Conservation (phyloP, 352 stramenopile genomes). For the Peronospora belbahrii region DNA sequence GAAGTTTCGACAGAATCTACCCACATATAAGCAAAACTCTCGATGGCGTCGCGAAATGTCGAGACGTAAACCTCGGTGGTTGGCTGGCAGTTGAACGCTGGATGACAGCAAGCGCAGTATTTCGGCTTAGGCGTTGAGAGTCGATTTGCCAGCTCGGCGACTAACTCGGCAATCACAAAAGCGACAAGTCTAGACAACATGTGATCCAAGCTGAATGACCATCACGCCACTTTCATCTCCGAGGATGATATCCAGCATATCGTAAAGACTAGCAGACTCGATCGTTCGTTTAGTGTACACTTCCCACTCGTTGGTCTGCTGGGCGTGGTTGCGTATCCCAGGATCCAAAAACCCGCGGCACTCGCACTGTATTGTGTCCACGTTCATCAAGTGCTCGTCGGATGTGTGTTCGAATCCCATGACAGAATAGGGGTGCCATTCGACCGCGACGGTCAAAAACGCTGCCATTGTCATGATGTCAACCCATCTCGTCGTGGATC, state of each 20-base stretch:
- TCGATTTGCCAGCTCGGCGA: slow-evolving; percentile 39
- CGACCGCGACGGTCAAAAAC: slow-evolving; percentile 72
- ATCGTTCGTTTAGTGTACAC: too few species aligned
- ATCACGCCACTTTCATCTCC: slow-evolving; percentile 60
- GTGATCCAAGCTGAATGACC: slow-evolving; percentile 39
- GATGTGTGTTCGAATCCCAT: slow-evolving; percentile 61
- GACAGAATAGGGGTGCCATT: slow-evolving; percentile 78
- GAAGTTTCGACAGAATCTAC: neutral
- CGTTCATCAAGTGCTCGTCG: slow-evolving; percentile 38
- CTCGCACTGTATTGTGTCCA: slow-evolving; percentile 32
- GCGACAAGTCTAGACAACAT: slow-evolving; percentile 23
- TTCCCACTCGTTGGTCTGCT: slow-evolving; percentile 64
- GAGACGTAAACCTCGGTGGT: slow-evolving; percentile 68
- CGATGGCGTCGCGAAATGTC: slow-evolving; percentile 28
- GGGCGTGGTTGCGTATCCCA: slow-evolving; percentile 22
- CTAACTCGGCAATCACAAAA: slow-evolving; percentile 59
- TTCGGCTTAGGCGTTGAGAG: slow-evolving; percentile 50
- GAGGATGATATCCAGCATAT: slow-evolving; percentile 51
- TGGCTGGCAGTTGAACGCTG: slow-evolving; percentile 79
- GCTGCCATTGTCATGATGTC: slow-evolving; percentile 41
- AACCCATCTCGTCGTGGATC: slow-evolving; percentile 41
- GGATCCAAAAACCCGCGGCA: slow-evolving; percentile 38
- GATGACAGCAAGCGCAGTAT: slow-evolving; percentile 49
- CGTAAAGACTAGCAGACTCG: slow-evolving; percentile 25
- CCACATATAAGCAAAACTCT: slow-evolving; percentile 32